Evolutionary conservation across 1,284 basidiomycete species (phyloP), one percentile per base, ranked within the genome.

Genomic region (Cystobasidium sp.): DNA sequence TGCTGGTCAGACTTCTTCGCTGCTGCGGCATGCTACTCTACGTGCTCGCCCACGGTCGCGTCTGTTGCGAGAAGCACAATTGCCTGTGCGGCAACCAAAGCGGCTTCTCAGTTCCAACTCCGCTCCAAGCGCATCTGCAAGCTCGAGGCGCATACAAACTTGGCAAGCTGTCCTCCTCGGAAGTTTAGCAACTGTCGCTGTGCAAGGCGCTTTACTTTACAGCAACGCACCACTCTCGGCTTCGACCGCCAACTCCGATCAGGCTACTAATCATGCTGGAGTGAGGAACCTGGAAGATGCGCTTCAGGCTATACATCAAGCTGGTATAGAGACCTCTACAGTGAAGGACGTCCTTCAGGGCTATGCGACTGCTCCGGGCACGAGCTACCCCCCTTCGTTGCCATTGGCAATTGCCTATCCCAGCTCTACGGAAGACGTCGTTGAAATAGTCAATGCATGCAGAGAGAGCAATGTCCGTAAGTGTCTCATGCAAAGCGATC

Each of bases 361-460:
- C 22, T 73, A 56, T 59, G 49, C 70, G 14, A 73, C 70, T 18
- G 70, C 62, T 12, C 70, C 63, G 3, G 70, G 70, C 24, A 73
- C 70, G 41, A 65, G 56, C 37, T 73, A 65, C 43, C 77, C 79
- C 12, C 75, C 71, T 12, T 78, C 77, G 1, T 53, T 79, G 31
- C 79, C 79, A 1, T 77, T 78, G 24, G 79, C 76, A 0, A 70
- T 80, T 1, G 46, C 78, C 10, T 79, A 79, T 64, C 79, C 79
- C 3, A 53, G 69, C 1, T 77, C 79, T 61, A 91, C 90, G 0
- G 87, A 89, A 77, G 90, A 91, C 76, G 90, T 91, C 6, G 88
- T 89, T 16, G 84, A 85, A 75, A 86, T 90, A 52, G 88, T 91
- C 76, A 87, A 88, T 39, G 70, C 70, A 7, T 73, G 70, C 31